Base-by-base conservation (phyloP, 331 rosid species). In the Pyracantha coccinea region DNA sequence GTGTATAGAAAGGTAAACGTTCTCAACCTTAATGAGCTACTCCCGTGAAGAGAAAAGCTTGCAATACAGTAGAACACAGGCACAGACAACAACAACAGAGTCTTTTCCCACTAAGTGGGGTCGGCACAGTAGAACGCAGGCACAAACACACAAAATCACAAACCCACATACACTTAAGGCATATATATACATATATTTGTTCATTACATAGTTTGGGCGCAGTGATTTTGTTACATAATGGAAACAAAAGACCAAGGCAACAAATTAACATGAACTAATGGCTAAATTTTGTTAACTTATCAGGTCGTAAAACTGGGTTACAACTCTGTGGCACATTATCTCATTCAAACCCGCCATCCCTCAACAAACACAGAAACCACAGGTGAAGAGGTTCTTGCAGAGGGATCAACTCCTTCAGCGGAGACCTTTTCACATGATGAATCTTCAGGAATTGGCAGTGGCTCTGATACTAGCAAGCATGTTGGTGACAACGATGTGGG, bases 301-400 rank as follows among this genome's bases (percentile, higher is more conserved):
- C 76, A 92, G 96, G 92, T 86, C 47, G 16, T 17, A 15, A 77
- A 81, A 59, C 79, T 83, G 79, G 97, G 93, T 58, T 92, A 86
- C 91, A 92, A 92, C 3, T 92, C 96, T 24, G 93, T 92, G 78
- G 96, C 97, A 25, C 97, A 92, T 84, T 89, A 86, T 83, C 92
- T 92, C 76, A 84, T 92, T 73, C 88, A 88, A 82, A 88, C 86
- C 31, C 77, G 69, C 6, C 35, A 80, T 25, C 7, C 76, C 66
- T 61, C 65, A 47, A 55, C 29, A 76, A 54, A 69, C 70, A 27
- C 55, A 45, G 83, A 74, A 77, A 75, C 62, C 80, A 45, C 81
- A 5, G 82, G 27, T 68, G 79, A 76, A 33, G 87, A 78, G 74
- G 81, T 38, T 78, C 68, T 63, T 52, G 62, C 25, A 61, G 79